phyloP scores from a whole-genome alignment of 1,139 yeast species.

The Meyerozyma guilliermondii region DNA sequence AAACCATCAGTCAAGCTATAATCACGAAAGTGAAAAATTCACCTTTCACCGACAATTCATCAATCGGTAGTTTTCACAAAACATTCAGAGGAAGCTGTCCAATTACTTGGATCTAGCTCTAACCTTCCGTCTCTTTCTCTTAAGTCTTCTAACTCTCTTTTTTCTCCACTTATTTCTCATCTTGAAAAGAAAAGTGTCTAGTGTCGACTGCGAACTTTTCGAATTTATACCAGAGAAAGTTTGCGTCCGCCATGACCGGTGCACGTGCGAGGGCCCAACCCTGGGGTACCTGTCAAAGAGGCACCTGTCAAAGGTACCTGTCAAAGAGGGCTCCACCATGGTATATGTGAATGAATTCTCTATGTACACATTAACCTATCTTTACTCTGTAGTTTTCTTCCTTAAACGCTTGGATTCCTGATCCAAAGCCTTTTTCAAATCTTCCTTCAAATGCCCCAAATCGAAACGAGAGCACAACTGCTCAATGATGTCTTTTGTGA shows the following conservation, averaged over 20 bases:
- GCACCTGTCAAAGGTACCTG: no score
- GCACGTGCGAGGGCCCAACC: slow-evolving; percentile 1
- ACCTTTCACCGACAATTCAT: neutral
- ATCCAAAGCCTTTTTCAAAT: slow-evolving; percentile 39
- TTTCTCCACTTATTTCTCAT: slow-evolving; percentile 98
- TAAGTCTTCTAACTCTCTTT: slow-evolving; percentile 99
- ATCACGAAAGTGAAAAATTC: neutral
- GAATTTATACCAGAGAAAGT: slow-evolving; percentile 13
- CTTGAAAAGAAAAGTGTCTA: slow-evolving; percentile 30
- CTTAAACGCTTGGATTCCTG: slow-evolving; percentile 38
- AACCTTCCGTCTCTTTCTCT: slow-evolving; percentile 99
- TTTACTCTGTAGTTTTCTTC: slow-evolving; percentile 13
- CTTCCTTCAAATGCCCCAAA: slow-evolving; percentile 33
- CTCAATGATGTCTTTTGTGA: slow-evolving; percentile 30
- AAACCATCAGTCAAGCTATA: neutral
- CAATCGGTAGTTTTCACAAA: neutral
- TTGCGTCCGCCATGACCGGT: slow-evolving; percentile 4
- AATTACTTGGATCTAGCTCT: slow-evolving; percentile 98
- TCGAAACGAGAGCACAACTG: slow-evolving; percentile 21
- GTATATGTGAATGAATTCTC: neutral
- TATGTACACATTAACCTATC: neutral
- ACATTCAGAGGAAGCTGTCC: slow-evolving; percentile 27
- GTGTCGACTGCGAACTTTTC: slow-evolving; percentile 11
- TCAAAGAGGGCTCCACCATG: no score
- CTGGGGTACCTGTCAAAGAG: neutral